Base-by-base conservation (phyloP, 1,284 basidiomycete genomes). In the Phellinidium pouzarii region DNA sequence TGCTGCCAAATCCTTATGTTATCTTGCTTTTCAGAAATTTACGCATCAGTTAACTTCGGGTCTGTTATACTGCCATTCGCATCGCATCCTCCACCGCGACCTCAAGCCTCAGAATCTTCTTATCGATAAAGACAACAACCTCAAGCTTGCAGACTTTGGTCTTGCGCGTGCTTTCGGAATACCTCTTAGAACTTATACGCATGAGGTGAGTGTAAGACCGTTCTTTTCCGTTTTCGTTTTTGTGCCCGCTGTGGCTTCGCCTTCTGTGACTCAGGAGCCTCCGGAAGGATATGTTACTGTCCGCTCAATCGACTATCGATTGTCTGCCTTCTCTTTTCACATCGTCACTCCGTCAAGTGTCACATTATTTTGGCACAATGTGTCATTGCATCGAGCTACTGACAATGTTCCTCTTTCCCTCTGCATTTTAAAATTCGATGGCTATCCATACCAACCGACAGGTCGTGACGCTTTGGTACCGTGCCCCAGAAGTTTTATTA, bases 381-480 rank as follows among this genome's bases (percentile, higher is more conserved):
- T n/a, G n/a, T n/a, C n/a, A n/a, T n/a, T n/a, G n/a, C n/a, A n/a
- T n/a, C n/a, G n/a, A n/a, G n/a, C n/a, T 25, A 14, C 26, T 44
- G 14, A 7, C 2, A 11, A 38, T 42, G 40, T 45, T 57, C 44
- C 42, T 45, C 41, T 14, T 26, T 62, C 27, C 17, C 20, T 47
- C 37, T 46, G 17, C 26, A 17, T 53, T 57, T 4, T 58, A 29
- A 55, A 22, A 34, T 46, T 49, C 31, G 48, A 17, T 26, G 23
- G 22, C 20, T 42, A 53, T 50, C 19, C 47, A 22, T 12, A 37
- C 37, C n/a, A 19, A 19, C 8, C 37, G 19, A 37, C 64, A 95
- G 94, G 94, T 98, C 44, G 96, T 99, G 41, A 99, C 95, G 8
- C 78, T 99, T 25, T 99, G 95, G 95, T 99, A 99, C 68, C 87